Base-by-base conservation (phyloP, 1,284 basidiomycete genomes). In the Ceratorhiza oryzae-sativae region DNA sequence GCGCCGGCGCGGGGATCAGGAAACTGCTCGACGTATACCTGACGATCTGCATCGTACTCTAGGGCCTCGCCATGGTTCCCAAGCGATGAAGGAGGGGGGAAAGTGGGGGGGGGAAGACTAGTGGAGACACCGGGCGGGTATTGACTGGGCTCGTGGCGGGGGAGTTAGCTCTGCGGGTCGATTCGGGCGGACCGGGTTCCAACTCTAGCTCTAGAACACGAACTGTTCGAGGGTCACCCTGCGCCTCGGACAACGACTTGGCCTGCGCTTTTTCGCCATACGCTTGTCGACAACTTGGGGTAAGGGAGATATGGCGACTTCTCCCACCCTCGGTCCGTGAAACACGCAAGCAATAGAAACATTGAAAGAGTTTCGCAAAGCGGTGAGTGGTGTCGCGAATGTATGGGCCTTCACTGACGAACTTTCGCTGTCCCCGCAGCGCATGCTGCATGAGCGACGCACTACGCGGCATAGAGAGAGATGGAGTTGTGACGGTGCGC, bases 21-120 rank as follows among this genome's bases (percentile, higher is more conserved):
- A 12, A 30, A 63, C 8, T 4, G 46, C 46, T 63, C 61, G 27
- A 63, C 48, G n/a, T 23, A 68, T 8, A 61, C 39, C 25, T 27
- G 39, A 15, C 59, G 39, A 13, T n/a, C 25, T n/a, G 20, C 27
- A n/a, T 61, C 59, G 32, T 61, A 61, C 32, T 34, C 30, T 2
- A 56, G 53, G n/a, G 13, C 6, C 10, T 12, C 15, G 6, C 15
- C n/a, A 9, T 9, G 20, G 30, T 2, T 18, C 3, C 3, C 53
- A 0, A 18, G 53, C 5, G 4, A 30, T n/a, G 3, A 12, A 34
- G 53, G 18, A 9, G 30, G 30, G 0, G 25, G 53, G 2, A n/a
- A n/a, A n/a, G n/a, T n/a, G 36, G 32, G 3, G 3, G 30, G 13
- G 32, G 32, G 12, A n/a, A 2, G 13, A n/a, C 8, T n/a, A 30